Conservation (phyloP, 1,284 basidiomycete genomes). For the Schizophyllum commune region DNA sequence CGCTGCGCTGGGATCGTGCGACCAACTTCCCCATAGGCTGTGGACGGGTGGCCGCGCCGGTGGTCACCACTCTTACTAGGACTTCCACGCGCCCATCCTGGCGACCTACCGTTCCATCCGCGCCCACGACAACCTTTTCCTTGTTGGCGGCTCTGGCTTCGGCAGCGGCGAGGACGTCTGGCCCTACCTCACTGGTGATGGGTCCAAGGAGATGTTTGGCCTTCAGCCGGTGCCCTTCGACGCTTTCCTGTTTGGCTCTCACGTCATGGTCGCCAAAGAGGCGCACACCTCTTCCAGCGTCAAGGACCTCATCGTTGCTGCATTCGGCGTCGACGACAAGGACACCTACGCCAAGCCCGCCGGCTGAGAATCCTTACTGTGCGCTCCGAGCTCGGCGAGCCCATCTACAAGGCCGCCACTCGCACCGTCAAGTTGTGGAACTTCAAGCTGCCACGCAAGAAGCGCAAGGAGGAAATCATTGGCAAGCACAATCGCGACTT, state of each 20-base stretch:
- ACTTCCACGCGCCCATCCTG: conserved; percentile 96
- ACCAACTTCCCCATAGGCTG: conserved; percentile 78
- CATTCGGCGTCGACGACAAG: conserved; percentile 86
- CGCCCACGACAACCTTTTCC: conserved; percentile 80
- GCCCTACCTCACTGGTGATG: conserved; percentile 96
- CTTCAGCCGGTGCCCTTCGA: conserved; percentile 99
- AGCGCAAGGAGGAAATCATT: conserved; percentile 89
- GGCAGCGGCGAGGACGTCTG: conserved; percentile 93
- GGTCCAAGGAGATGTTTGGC: conserved; percentile 70
- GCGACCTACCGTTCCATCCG: conserved; percentile 88
- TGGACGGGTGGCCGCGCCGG: conserved; percentile 99
- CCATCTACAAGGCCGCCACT: conserved; percentile 98
- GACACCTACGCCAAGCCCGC: conserved; percentile 92
- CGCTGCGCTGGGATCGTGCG: conserved; percentile 90
- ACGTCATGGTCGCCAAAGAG: conserved; percentile 98
- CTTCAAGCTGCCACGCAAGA: conserved; percentile 93
- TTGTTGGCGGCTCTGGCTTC: conserved; percentile 94
- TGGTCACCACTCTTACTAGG: conserved; percentile 97
- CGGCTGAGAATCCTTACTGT: conserved; percentile 95
- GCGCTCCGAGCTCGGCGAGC: conserved; percentile 95
- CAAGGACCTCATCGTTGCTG: conserved; percentile 94
- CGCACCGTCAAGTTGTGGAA: conserved; percentile 97
- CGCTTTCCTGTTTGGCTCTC: conserved; percentile 91
- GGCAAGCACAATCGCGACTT: conserved; percentile 92
- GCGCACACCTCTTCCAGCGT: conserved; percentile 91